Evolutionary conservation across 257 asterid genomes (phyloP), one percentile per base, ranked within the genome.

Genomic region (Ehretia macrophylla): DNA sequence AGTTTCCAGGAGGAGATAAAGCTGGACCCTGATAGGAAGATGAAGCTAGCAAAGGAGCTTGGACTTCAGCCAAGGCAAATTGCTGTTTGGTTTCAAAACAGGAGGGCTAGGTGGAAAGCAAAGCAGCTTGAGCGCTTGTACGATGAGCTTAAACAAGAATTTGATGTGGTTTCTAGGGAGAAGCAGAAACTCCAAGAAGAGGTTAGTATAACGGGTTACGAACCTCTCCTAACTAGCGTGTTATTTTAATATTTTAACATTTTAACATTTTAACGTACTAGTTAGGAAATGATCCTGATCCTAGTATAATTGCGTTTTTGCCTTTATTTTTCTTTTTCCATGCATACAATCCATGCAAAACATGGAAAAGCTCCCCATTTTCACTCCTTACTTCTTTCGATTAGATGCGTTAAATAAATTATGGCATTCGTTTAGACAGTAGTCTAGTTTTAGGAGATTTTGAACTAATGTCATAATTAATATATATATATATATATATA

Each of bases 51-150:
- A 0, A 92, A 77, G 75, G 98, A 92, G 13, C 83, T 92, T 0
- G 97, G 95, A 8, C 75, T 92, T 49, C 95, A 85, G 73, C 98
- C 98, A 0, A 73, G 98, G 17, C 95, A 92, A 73, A 85, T 92
- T 8, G 98, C 98, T 1, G 95, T 92, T 48, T 92, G 98, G 98
- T 92, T 92, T 63, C 98, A 92, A 76, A 92, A 92, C 64, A 79
- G 98, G 27, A 23, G 97, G 60, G 98, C 97, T 4, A 83, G 98
- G 22, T 92, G 97, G 98, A 92, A 88, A 81, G 77, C 88, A 0
- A 92, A 88, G 83, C 95, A 88, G 83, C 94, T 92, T 10, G 97
- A 88, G 71, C 79, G 84, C 32, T 61, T 84, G 72, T 88, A 86
- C 67, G 93, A 86, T 35, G 74, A 87, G 12, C 88, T 92, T 32